Evolutionary conservation across 768 basidiomycete genomes (phyloP), one percentile per base, ranked within the genome.

Genomic region (Russula compacta): DNA sequence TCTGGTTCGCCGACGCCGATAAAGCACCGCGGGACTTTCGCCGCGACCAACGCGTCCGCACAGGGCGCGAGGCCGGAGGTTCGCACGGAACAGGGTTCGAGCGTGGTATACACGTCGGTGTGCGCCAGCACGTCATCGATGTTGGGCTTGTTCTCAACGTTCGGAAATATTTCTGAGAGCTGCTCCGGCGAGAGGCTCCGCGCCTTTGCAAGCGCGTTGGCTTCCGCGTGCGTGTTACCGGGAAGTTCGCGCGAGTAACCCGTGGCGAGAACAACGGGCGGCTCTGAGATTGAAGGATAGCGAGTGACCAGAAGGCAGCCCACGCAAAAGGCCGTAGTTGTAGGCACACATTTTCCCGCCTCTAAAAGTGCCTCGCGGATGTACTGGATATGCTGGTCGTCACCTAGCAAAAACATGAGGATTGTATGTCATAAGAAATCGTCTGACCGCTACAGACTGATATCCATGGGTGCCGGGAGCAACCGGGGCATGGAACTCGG

Each of bases 221-320:
- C 92, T 75, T 99, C 95, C 11, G 95, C 95, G 71, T 99, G 95
- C 3, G 95, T 98, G 70, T 98, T 98, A 56, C 95, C 95, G 4
- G 83, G 78, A 0, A 98, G 79, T 70, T 98, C 94, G 68, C 97
- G 81, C 29, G 95, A 98, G 74, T 86, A 93, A 17, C 93, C 93
- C 2, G 85, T 85, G 12, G 91, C 76, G 39, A 98, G 73, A 48
- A 89, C 73, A 57, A 83, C 73, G 4, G 84, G 77, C 14, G 69
- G 43, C 44, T 69, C 67, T 36, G 70, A 64, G 6, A 71, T 70
- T 48, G 70, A 65, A 17, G 83, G 79, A 59, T 73, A 73, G 47
- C 74, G 76, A 19, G 76, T 75, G 3, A 83, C 81, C 54, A 95
- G 73, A 39, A 92, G 80, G 67, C 89, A 92, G 24, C 94, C 93